Conservation (phyloP, 2,329 filamentous ascomycete species). For the Aspergillus puulaauensis region DNA sequence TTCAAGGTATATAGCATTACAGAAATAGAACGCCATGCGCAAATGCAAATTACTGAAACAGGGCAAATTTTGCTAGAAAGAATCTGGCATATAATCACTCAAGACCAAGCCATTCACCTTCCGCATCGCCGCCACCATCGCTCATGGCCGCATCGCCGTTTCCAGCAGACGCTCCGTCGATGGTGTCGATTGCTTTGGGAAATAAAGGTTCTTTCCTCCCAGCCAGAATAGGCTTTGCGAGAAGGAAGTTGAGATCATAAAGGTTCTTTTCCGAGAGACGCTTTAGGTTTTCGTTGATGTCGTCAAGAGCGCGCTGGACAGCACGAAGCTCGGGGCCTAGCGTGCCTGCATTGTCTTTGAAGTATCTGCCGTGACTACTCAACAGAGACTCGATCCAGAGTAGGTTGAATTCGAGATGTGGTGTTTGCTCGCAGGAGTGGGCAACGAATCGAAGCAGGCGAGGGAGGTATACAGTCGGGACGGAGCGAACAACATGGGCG, state of each 20-base stretch:
- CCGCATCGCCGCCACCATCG: constrained; percentile 35
- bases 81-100: constrained; percentile 37
- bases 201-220: constrained; percentile 25
- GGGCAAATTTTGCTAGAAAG: constrained; percentile 4
- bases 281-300: constrained; percentile 79
- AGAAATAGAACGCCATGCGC: constrained; percentile 27
- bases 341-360: constrained; percentile 76
- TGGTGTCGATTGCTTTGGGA: constrained; percentile 31
- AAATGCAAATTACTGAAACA: constrained; percentile 27
- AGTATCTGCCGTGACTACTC: constrained; percentile 78
- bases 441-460: constrained; percentile 85
- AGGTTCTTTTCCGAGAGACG: constrained; percentile 82
- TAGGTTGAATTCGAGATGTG: constrained; percentile 92
- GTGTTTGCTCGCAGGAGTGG: constrained; percentile 81
- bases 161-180: constrained; percentile 12
- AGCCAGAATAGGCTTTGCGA: constrained; percentile 51
- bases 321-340: constrained; percentile 82
- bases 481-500: constrained; percentile 70
- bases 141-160: constrained; percentile 29
- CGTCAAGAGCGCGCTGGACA: constrained; percentile 75
- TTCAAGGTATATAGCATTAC: constrained; percentile 25
- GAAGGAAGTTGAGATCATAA: constrained; percentile 83
- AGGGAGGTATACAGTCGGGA: constrained; percentile 84
- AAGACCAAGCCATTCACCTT: constrained; percentile 56
- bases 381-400: constrained; percentile 84